phyloP scores from a whole-genome alignment of 352 stramenopile species.

The Thalassiosira exigua region DNA sequence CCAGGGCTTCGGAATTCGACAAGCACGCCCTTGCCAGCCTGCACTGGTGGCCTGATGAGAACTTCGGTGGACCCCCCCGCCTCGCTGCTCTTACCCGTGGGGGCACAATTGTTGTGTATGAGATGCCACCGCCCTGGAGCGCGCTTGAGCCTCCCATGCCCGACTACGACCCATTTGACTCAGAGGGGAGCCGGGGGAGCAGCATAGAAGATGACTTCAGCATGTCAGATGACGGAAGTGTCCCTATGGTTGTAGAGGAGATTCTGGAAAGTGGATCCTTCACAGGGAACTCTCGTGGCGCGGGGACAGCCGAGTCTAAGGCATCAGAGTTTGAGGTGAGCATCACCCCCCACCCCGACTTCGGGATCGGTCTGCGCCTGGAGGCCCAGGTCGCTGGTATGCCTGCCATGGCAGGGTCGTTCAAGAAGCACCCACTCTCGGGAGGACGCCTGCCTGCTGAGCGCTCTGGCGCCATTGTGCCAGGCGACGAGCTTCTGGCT shows the following conservation, averaged over 20 bases:
- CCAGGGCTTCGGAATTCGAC: constrained; percentile 3
- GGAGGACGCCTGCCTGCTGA: constrained; percentile 79
- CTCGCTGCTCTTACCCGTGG: constrained; percentile 64
- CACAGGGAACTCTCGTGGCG: neutral
- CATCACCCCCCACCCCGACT: constrained; percentile 80
- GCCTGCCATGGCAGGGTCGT: constrained; percentile 78
- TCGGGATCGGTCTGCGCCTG: constrained; percentile 81
- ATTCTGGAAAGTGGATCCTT: constrained; percentile 14
- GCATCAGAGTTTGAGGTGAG: constrained; percentile 71
- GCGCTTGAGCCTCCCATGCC: constrained; percentile 79
- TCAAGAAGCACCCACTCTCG: constrained; percentile 84
- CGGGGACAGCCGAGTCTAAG: neutral
- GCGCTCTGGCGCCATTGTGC: constrained; percentile 69
- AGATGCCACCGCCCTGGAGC: constrained; percentile 78
- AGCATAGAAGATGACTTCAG: constrained; percentile 52
- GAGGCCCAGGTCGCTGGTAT: constrained; percentile 75
- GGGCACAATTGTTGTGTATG: constrained; percentile 73
- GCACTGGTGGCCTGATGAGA: constrained; percentile 78
- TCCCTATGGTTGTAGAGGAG: constrained; percentile 8
- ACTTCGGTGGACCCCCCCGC: constrained; percentile 69
- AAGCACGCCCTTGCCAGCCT: constrained; percentile 50
- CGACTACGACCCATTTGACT: constrained; percentile 74
- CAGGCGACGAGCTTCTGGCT: constrained; percentile 81
- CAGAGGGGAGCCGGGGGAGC: constrained; percentile 37
- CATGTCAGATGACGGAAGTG: constrained; percentile 22